These are phyloP conservation scores for Helenozyma baotianmanensis DNA, from an alignment of 805 yeast genomes.

Conservation along the genomic window DNA sequence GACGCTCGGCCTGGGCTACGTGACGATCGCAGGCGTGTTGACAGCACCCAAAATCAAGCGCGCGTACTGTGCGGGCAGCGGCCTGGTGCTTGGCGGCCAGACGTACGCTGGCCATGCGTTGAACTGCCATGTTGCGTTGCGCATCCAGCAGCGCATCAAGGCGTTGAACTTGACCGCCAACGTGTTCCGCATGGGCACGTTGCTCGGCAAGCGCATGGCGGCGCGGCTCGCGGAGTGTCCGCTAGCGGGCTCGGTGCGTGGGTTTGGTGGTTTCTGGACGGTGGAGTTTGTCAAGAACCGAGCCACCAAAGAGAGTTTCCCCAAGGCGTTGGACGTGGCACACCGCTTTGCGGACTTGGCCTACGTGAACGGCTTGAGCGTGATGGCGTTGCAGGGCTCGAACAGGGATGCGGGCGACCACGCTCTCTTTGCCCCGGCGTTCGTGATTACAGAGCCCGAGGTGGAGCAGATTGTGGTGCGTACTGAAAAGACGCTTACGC, in stretches of 20 bases:
- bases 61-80: slow-evolving; percentile 17
- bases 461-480: slow-evolving; percentile 36
- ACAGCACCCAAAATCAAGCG: slow-evolving; percentile 23
- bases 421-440: slow-evolving; percentile 43
- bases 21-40: slow-evolving; percentile 28
- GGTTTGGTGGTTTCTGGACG: slow-evolving; percentile 56
- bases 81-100: slow-evolving; percentile 20
- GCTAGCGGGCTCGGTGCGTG: slow-evolving; percentile 56
- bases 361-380: slow-evolving; percentile 38
- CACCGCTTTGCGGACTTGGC: slow-evolving; percentile 27
- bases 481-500: slow-evolving; percentile 32
- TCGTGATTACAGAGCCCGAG: slow-evolving; percentile 36
- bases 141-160: slow-evolving; percentile 27
- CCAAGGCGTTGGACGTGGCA: slow-evolving; percentile 31
- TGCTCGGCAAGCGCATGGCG: slow-evolving; percentile 33
- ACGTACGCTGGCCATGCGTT: slow-evolving; percentile 25
- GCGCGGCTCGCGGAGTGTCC: slow-evolving; percentile 5
- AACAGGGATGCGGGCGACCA: slow-evolving; percentile 41
- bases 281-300: slow-evolving; percentile 52
- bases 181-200: slow-evolving; percentile 39
- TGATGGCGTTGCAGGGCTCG: slow-evolving; percentile 45
- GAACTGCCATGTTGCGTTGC: slow-evolving; percentile 26
- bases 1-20: slow-evolving; percentile 28
- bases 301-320: slow-evolving; percentile 45
- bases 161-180: slow-evolving; percentile 34